Conservation (phyloP, 1,139 yeast species). For the Blastobotrys petasosporus region DNA sequence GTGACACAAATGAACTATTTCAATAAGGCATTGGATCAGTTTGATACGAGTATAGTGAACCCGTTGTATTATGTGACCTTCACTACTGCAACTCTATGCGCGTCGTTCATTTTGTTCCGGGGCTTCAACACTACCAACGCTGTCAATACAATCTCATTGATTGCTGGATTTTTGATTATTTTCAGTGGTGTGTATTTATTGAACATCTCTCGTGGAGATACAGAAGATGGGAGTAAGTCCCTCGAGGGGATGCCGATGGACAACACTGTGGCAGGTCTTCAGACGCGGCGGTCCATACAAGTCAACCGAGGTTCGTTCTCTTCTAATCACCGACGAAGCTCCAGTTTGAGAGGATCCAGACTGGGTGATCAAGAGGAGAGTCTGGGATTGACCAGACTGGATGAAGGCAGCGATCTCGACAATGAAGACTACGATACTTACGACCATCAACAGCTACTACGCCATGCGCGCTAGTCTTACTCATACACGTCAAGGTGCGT, state of each 20-base stretch:
- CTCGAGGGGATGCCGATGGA: constrained; percentile 73
- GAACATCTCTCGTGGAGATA: constrained; percentile 67
- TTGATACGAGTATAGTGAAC: constrained; percentile 87
- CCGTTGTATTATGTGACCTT: constrained; percentile 88
- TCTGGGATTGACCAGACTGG: constrained; percentile 33
- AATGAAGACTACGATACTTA: constrained; percentile 16
- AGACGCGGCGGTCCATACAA: constrained; percentile 50
- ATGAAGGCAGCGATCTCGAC: constrained; percentile 26
- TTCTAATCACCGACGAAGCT: constrained; percentile 31
- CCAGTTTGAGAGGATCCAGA: constrained; percentile 29
- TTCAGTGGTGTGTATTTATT: constrained; percentile 82
- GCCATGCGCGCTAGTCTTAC: background rate
- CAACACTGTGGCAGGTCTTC: constrained; percentile 80
- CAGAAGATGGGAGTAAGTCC: constrained; percentile 35
- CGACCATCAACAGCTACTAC: constrained; percentile 7
- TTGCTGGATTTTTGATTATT: constrained; percentile 81
- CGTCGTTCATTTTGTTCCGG: constrained; percentile 78
- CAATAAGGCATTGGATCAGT: constrained; percentile 88
- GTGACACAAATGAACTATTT: constrained; percentile 90
- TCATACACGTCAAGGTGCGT: background rate
- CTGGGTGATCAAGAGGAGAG: constrained; percentile 33
- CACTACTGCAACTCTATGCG: constrained; percentile 80
- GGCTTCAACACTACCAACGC: constrained; percentile 84
- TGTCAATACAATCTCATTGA: constrained; percentile 74
- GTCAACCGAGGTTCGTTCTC: constrained; percentile 36